Base-by-base conservation (phyloP, 106 monocot genomes). In the Iris macrosiphon region DNA sequence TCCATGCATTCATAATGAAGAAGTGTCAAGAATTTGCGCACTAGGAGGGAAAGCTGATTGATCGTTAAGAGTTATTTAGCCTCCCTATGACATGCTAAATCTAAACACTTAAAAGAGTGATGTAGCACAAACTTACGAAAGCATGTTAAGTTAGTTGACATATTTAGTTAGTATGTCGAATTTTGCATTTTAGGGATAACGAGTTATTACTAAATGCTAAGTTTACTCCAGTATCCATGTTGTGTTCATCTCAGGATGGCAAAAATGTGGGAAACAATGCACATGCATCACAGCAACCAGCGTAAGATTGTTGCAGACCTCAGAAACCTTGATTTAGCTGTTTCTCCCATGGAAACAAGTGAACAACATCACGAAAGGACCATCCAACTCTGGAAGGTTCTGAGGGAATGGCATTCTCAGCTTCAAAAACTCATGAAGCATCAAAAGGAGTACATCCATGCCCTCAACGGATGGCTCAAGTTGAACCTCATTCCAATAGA, bases 201-300 rank as follows among this genome's bases (percentile, higher is more conserved):
- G n/a, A n/a, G n/a, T n/a, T n/a, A n/a, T n/a, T n/a, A n/a, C n/a
- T n/a, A n/a, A n/a, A n/a, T n/a, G n/a, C n/a, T n/a, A n/a, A n/a
- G n/a, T n/a, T n/a, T n/a, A n/a, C n/a, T n/a, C n/a, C n/a, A n/a
- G n/a, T n/a, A n/a, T n/a, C n/a, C n/a, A n/a, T n/a, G n/a, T n/a
- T n/a, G n/a, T n/a, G 7, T 35, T 35, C 34, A 45, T 45, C 9
- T 19, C 57, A 93, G 93, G 55, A 78, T 88, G 88, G 75, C 78
- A 1, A 67, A 49, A 55, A 94, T 94, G 93, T 94, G 93, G 93
- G 72, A 75, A 57, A 25, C 66, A 9, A 94, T 94, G 93, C 57
- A 61, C 21, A 1, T 3, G 9, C 80, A 94, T 45, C 93, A 94
- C 61, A 17, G 2, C 7, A 49, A 3, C 40, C 88, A 94, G 62